These are phyloP conservation scores for Canavalia gladiata DNA, from an alignment of 306 rosid species.

Conservation along the genomic window DNA sequence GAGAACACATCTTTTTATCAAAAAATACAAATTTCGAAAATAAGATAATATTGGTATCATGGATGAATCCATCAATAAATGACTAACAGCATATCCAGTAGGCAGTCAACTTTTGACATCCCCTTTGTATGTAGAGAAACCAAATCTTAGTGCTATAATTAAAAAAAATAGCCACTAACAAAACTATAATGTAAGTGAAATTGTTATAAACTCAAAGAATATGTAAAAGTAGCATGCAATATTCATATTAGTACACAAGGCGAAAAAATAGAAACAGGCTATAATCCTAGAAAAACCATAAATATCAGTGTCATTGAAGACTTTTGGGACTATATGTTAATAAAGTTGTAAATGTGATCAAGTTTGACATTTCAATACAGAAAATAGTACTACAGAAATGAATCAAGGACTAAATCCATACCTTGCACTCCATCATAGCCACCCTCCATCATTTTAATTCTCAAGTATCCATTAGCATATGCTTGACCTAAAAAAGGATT, in stretches of 20 bases:
- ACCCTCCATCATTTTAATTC: conserved; percentile 61
- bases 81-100: conserved; percentile 19
- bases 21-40: conserved; percentile 5
- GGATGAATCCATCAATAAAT: neutral
- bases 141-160: conserved; percentile 19
- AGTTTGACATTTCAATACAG: conserved; percentile 17
- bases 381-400: neutral
- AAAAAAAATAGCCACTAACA: neutral
- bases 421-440: conserved; percentile 62
- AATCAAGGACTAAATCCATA: conserved; percentile 45
- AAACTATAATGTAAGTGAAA: neutral
- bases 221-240: neutral
- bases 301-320: conserved; percentile 14
- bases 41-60: neutral
- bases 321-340: neutral
- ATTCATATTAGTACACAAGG: neutral
- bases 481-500: conserved; percentile 80
- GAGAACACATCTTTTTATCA: neutral
- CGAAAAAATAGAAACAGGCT: neutral
- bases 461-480: conserved; percentile 86
- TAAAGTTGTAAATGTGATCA: neutral
- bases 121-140: conserved; percentile 17
- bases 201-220: conserved; percentile 11
- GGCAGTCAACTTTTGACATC: conserved; percentile 1
- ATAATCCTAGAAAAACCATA: conserved; percentile 11